Base-by-base conservation (phyloP, 441 rosid genomes). In the Gossypium aridum region DNA sequence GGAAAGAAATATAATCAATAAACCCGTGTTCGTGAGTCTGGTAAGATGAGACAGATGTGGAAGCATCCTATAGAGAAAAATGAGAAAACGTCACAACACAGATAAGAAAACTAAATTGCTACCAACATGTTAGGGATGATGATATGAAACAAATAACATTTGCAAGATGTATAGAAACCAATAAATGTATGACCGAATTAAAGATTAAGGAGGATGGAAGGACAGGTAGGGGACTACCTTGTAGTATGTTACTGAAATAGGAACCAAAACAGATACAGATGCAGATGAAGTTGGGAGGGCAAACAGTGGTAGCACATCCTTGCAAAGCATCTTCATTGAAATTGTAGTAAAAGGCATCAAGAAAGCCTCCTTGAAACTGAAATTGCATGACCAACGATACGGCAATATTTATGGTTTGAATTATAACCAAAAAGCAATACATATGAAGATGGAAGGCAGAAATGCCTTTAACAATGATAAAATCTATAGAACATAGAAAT, bases 291-390 rank as follows among this genome's bases (percentile, higher is more conserved):
- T 82, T 23, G 81, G 82, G 75, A 89, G 85, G 66, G 93, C 91
- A 79, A 83, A 95, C 62, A 95, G 86, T 31, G 93, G 87, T 72
- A 89, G 82, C 77, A 88, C 81, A 86, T 85, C 90, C 82, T 83
- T 82, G 70, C 90, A 90, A 76, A 88, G 75, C 81, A 95, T 89
- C 89, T 88, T 90, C 69, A 80, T 78, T 19, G 99, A 93, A 76
- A 92, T 87, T 20, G 94, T 78, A 71, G 92, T 82, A 81, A 92
- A 94, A 68, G 97, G 99, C 95, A 87, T 90, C 74, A 75, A 85
- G 77, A 91, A 90, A 80, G 97, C 98, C 84, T 86, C 86, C 90
- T 90, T 91, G 85, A 91, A 90, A 80, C 93, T 95, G 84, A 77
- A 75, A 84, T 76, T 75, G 39, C 47, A 51, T 45, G 80, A 72